Conservation (phyloP, 2,329 filamentous ascomycete genomes). For the Raffaelea ambrosiae region DNA sequence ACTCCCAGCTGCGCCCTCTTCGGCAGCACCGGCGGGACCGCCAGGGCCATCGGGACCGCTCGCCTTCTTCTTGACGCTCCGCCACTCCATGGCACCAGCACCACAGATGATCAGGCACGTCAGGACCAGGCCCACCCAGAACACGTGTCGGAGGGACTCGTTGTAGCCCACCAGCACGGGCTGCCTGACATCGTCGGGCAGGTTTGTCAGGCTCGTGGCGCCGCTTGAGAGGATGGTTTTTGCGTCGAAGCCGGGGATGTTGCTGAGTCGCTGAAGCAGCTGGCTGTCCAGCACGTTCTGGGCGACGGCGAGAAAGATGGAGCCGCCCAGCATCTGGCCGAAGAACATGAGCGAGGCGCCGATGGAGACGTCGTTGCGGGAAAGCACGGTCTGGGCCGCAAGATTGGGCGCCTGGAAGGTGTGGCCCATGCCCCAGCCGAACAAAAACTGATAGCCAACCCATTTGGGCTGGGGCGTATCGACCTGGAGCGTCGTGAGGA, state of each 20-base stretch:
- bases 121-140: conserved; percentile 50
- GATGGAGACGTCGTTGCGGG: conserved; percentile 29
- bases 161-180: conserved; percentile 45
- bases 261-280: conserved; percentile 24
- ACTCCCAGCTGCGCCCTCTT: too few relatives aligned
- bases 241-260: conserved; percentile 19
- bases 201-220: conserved; percentile 14
- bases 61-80: conserved; percentile 30
- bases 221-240: conserved; percentile 11
- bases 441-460: conserved; percentile 35
- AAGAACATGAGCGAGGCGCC: conserved; percentile 36
- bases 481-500: conserved; percentile 21
- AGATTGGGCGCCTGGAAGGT: conserved; percentile 35
- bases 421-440: conserved; percentile 32
- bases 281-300: conserved; percentile 35
- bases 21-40: too few relatives aligned
- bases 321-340: conserved; percentile 34
- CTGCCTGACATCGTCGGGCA: conserved; percentile 14
- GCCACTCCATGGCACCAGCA: conserved; percentile 52
- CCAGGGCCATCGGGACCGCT: too few relatives aligned
- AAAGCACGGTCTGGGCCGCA: conserved; percentile 37
- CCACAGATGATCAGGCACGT: conserved; percentile 45
- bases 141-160: conserved; percentile 46
- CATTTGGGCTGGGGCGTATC: conserved; percentile 21
- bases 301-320: conserved; percentile 35